Base-by-base conservation (phyloP, 1,284 basidiomycete species). In the Malassezia psittaci region DNA sequence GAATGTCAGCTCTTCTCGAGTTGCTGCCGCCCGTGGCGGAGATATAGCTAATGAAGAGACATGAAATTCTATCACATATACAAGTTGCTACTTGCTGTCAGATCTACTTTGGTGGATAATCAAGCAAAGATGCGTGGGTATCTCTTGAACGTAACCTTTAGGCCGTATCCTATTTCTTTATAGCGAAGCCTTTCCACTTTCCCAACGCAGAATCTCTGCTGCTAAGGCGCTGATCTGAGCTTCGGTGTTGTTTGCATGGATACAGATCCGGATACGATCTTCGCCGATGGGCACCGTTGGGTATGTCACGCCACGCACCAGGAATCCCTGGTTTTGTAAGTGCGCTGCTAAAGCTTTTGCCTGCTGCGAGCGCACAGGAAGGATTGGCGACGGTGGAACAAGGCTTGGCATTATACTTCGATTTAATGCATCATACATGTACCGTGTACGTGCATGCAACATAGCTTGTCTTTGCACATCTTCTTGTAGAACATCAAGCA, bases 231-330 rank as follows among this genome's bases (percentile, higher is more conserved):
- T 80, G 0, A 90, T 79, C 38, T 91, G 83, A 48, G 78, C 78
- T 24, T 63, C 67, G 29, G 83, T 83, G 61, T 90, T 88, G 2
- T 79, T 81, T 0, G 87, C 82, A 72, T 90, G 88, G 37, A 91
- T 70, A 75, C 89, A 93, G 18, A 91, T 81, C 0, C 89, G 77
- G 5, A 91, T 83, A n/a, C 88, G 81, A 51, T 89, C 85, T 52
- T 81, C 80, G 10, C 86, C 88, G 59, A 83, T 84, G 0, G 88
- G 86, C 0, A 91, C 88, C 0, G 87, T 90, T 5, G 75, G 76
- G 53, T 75, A 75, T 16, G 83, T 84, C 51, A 91, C 90, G 0
- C 87, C 84, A 3, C 87, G 82, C 0, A 85, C 85, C 63, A 86
- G 82, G 66, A 86, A 77, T 0, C 84, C 83, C 8, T 78, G 77